These are phyloP conservation scores for maize (Zea mays) DNA, from an alignment of 176 grass and related monocot species.

Conservation along the genomic window DNA sequence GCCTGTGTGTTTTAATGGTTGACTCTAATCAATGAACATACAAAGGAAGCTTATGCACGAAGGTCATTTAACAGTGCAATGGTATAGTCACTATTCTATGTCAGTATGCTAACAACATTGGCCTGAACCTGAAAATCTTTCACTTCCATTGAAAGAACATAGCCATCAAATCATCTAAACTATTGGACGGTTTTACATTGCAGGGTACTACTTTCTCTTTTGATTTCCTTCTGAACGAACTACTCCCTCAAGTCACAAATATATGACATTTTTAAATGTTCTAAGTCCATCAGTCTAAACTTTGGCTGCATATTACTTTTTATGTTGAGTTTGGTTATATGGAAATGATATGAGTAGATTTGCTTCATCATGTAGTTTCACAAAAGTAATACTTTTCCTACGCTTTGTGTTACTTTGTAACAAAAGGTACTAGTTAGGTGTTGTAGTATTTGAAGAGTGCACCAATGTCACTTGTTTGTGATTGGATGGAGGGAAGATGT, in stretches of 20 bases:
- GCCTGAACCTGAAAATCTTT: background rate
- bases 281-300: background rate
- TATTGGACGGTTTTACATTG: slow-evolving; percentile 3
- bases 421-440: background rate
- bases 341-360: background rate
- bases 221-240: background rate
- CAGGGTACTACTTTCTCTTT: background rate
- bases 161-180: background rate
- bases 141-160: background rate
- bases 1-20: background rate
- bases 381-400: background rate
- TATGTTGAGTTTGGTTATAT: background rate
- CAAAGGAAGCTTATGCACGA: background rate
- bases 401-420: background rate
- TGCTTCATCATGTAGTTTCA: background rate
- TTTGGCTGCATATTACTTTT: background rate
- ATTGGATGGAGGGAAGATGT: background rate
- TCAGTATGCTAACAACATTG: background rate
- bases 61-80: background rate
- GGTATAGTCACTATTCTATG: background rate
- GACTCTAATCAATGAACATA: background rate
- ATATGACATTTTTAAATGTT: background rate
- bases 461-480: background rate
- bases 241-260: background rate
- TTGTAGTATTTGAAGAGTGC: background rate